These are phyloP conservation scores for Apiospora arundinis DNA, from an alignment of 2,329 filamentous ascomycete genomes.

Conservation along the genomic window DNA sequence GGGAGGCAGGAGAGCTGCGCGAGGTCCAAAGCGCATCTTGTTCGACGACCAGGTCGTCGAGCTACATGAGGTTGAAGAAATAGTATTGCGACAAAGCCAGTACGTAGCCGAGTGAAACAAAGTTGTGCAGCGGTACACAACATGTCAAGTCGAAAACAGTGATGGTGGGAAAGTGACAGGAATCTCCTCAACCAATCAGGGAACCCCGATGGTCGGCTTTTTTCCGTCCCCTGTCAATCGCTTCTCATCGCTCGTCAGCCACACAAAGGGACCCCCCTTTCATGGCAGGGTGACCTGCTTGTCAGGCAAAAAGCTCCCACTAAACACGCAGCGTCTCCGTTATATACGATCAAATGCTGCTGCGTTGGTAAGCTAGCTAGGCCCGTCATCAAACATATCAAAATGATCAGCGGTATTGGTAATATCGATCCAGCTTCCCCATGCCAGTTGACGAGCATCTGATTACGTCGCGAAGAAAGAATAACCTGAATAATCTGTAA, in stretches of 20 bases:
- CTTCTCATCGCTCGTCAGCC: neutral
- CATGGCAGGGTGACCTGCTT: no score
- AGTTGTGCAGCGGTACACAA: neutral
- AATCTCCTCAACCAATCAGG: neutral
- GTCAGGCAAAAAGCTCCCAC: neutral
- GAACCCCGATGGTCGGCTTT: neutral
- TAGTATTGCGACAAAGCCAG: neutral
- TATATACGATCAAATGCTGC: neutral
- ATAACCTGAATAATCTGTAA: neutral
- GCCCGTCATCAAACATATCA: neutral
- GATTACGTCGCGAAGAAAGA: neutral
- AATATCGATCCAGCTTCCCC: neutral
- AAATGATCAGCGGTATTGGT: neutral
- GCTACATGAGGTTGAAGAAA: neutral
- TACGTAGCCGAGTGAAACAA: conserved; percentile 4
- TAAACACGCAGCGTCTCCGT: neutral
- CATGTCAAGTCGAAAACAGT: neutral
- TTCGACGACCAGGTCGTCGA: neutral
- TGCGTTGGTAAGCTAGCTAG: neutral
- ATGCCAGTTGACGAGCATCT: neutral
- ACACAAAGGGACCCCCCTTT: neutral
- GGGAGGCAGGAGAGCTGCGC: neutral
- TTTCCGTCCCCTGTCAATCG: conserved; percentile 2
- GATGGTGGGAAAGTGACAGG: conserved; percentile 16
- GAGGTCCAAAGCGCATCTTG: neutral